Evolutionary conservation across 805 yeast species (phyloP).

Genomic region (Barnettozyma wickerhamii): DNA sequence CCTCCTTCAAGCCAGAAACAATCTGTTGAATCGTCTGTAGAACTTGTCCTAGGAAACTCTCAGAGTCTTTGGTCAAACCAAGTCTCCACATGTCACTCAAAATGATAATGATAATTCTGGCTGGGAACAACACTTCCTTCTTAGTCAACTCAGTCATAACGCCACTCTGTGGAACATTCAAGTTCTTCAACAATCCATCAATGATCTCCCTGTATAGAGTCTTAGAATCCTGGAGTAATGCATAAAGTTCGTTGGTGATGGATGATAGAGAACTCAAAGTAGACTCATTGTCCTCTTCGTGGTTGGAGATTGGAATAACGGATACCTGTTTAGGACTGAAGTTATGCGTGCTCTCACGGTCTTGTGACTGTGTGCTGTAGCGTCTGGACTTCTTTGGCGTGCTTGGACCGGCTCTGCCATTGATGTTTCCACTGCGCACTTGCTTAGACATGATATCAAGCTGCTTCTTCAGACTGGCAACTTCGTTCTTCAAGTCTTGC

Average conservation of each 20-base stretch:
- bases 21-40: conserved; percentile 81
- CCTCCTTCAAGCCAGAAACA: conserved; percentile 76
- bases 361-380: conserved; percentile 35
- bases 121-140: conserved; percentile 93
- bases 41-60: conserved; percentile 85
- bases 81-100: conserved; percentile 98
- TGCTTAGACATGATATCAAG: conserved; percentile 28
- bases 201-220: conserved; percentile 78
- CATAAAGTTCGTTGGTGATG: conserved; percentile 71
- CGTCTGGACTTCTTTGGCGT: conserved; percentile 31
- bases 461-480: conserved; percentile 37
- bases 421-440: conserved; percentile 23
- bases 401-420: conserved; percentile 19
- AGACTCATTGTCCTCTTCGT: conserved; percentile 43
- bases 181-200: conserved; percentile 77
- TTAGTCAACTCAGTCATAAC: conserved; percentile 78
- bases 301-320: conserved; percentile 50
- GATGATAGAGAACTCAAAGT: conserved; percentile 51
- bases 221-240: conserved; percentile 64
- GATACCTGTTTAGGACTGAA: conserved; percentile 52
- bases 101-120: conserved; percentile 87
- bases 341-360: conserved; percentile 23
- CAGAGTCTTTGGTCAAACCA: conserved; percentile 89
- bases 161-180: conserved; percentile 82
- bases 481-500: conserved; percentile 50